Evolutionary conservation across 2,329 filamentous ascomycete species (phyloP), one percentile per base, ranked within the genome.

Genomic region (Ceratocystis cubensis): DNA sequence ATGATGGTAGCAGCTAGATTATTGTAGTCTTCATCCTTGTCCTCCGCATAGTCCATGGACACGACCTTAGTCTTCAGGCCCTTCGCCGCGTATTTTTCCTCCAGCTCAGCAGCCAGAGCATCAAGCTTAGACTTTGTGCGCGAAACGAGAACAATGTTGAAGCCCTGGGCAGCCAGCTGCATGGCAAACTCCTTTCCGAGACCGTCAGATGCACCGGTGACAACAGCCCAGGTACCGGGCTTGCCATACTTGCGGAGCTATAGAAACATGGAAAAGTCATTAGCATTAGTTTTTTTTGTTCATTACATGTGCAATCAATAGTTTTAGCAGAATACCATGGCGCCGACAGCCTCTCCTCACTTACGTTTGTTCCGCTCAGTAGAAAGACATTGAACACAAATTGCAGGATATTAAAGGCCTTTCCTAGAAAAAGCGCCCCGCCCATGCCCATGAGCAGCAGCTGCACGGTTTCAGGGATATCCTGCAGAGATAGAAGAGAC

Each of bases 201-300:
- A 70, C 94, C 95, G 76, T 99, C 94, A 10, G 92, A 96, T 64
- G 93, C 94, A 70, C 94, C 94, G 30, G 94, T 99, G 50, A 99
- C 83, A 66, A 99, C 84, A 41, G 90, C 94, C 92, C 93, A 99
- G 67, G 88, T 92, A 69, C 93, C 93, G 73, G 91, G 90, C 71
- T 88, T 88, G 71, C 92, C 94, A 78, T 96, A 97, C 71, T 88
- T 91, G 72, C 87, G 87, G 67, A 99, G 86, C 93, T 96, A 68
- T 68, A 65, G 59, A 33, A 28, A 25, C 25, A 68, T 68, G 65
- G 45, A 13, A 22, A 30, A 41, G 37, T 56, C 2, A 45, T 41
- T 46, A 64, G 30, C 50, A 48, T 30, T 56, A 57, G 30, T n/a
- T 28, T 15, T n/a, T 22, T 22, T 41, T 30, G 8, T n/a, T n/a